phyloP scores from a whole-genome alignment of 2,329 filamentous ascomycete species.

The Epichloe baconii region DNA sequence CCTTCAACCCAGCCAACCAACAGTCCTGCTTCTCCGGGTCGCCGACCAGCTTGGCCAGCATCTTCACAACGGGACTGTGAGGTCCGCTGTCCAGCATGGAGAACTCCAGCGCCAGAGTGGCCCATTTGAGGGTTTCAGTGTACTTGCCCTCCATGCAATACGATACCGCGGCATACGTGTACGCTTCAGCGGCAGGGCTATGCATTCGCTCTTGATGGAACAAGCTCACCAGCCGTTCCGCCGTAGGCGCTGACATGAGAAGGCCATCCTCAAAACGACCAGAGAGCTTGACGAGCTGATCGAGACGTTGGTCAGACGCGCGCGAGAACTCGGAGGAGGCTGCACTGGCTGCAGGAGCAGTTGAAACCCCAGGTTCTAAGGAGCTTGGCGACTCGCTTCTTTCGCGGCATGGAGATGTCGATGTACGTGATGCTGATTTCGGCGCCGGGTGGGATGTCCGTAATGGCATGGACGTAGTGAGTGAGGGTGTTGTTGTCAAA shows the following conservation, averaged over 20 bases:
- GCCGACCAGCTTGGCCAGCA: background rate
- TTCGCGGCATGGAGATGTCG: constrained; percentile 14
- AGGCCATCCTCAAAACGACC: background rate
- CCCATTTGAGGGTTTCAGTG: constrained; percentile 26
- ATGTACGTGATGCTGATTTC: constrained; percentile 32
- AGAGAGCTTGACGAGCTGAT: constrained; percentile 15
- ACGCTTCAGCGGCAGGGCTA: constrained; percentile 21
- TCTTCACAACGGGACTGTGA: background rate
- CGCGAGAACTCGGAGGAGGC: constrained; percentile 12
- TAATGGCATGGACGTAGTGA: constrained; percentile 25
- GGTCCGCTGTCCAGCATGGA: constrained; percentile 14
- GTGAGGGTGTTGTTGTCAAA: constrained; percentile 25
- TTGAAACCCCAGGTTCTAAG: constrained; percentile 25
- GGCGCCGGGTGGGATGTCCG: constrained; percentile 27
- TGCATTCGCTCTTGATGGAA: constrained; percentile 27
- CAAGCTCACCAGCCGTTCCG: constrained; percentile 25
- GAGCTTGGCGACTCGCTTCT: constrained; percentile 18
- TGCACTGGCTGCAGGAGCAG: constrained; percentile 27
- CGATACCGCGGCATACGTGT: constrained; percentile 25
- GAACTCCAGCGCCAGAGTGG: constrained; percentile 23
- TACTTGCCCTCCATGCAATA: constrained; percentile 26
- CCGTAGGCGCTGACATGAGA: constrained; percentile 20
- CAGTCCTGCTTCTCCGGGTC: constrained; percentile 5
- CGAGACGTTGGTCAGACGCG: constrained; percentile 26
- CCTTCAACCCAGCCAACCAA: background rate